These are phyloP conservation scores for Kluyveromyces sp. DNA, from an alignment of 1,139 yeast species.

Conservation along the genomic window DNA sequence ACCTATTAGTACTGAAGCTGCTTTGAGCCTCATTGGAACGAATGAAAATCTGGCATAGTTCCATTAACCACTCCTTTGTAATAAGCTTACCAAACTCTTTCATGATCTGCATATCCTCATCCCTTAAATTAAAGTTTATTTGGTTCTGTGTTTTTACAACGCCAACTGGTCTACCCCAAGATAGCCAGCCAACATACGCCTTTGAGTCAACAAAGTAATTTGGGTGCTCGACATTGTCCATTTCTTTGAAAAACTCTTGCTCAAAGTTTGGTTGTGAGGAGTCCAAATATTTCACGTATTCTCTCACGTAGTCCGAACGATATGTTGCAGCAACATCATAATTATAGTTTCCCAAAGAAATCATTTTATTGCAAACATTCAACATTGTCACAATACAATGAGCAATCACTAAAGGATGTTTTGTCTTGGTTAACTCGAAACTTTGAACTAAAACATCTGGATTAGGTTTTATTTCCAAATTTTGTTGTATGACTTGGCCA, in stretches of 20 bases:
- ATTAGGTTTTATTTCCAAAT: constrained; percentile 43
- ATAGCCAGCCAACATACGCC: constrained; percentile 61
- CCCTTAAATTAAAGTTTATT: constrained; percentile 33
- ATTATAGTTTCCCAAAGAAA: constrained; percentile 44
- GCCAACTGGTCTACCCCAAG: constrained; percentile 58
- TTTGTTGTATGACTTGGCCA: constrained; percentile 48
- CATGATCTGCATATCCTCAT: constrained; percentile 37
- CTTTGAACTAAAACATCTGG: constrained; percentile 41
- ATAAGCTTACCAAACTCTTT: constrained; percentile 40
- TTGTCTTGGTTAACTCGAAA: constrained; percentile 47
- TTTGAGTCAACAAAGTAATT: constrained; percentile 51
- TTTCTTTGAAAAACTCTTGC: constrained; percentile 43
- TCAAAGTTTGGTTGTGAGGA: constrained; percentile 36
- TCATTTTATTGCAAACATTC: constrained; percentile 45
- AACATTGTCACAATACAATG: constrained; percentile 58
- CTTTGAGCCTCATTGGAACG: constrained; percentile 58
- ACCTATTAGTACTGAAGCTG: constrained; percentile 56
- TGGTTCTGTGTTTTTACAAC: constrained; percentile 31
- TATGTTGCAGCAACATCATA: constrained; percentile 45
- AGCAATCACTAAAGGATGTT: constrained; percentile 67
- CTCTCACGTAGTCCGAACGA: constrained; percentile 36
- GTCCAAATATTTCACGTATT: constrained; percentile 37
- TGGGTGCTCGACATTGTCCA: constrained; percentile 44
- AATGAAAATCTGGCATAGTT: constrained; percentile 47
- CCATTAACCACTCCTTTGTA: constrained; percentile 51